These are phyloP conservation scores for Cryptosporidium viatorum DNA, from an alignment of 169 alveolate species.

Conservation along the genomic window DNA sequence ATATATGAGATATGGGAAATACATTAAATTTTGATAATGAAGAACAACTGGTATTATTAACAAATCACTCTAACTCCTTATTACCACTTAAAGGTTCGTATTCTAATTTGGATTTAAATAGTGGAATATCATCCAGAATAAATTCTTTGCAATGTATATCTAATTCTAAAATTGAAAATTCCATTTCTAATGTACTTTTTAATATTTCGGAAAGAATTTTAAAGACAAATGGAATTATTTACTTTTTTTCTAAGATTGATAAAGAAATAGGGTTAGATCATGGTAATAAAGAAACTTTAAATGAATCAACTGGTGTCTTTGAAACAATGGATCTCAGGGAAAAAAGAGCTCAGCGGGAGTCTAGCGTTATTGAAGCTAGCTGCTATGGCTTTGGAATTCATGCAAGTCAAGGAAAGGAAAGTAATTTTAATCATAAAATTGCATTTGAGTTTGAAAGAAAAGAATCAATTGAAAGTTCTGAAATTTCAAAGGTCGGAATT, in stretches of 20 bases:
- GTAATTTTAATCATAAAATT: background rate
- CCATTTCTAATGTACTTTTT: slow-evolving; percentile 36
- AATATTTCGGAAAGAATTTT: slow-evolving; percentile 42
- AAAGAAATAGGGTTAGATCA: background rate
- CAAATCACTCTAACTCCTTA: background rate
- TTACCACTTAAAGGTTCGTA: slow-evolving; percentile 22
- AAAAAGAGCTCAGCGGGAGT: slow-evolving; percentile 2
- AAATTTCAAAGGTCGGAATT: background rate
- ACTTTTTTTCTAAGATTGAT: slow-evolving; percentile 12
- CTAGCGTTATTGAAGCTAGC: background rate
- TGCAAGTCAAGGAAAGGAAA: background rate
- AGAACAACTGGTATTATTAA: slow-evolving; percentile 1
- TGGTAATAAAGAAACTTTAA: background rate
- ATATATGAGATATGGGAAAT: slow-evolving; percentile 39
- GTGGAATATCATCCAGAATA: slow-evolving; percentile 23
- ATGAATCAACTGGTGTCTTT: background rate
- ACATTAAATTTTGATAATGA: slow-evolving; percentile 8
- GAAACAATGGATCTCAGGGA: slow-evolving; percentile 25
- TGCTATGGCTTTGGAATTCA: background rate
- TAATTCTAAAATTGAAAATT: slow-evolving; percentile 5
- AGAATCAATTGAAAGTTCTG: slow-evolving; percentile 44
- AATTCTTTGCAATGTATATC: slow-evolving; percentile 31
- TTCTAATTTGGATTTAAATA: slow-evolving; percentile 31
- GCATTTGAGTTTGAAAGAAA: slow-evolving; percentile 19
- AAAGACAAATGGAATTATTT: slow-evolving; percentile 24